Base-by-base conservation (phyloP, 2,329 filamentous ascomycete species). In the Alternaria angustiovoidea region DNA sequence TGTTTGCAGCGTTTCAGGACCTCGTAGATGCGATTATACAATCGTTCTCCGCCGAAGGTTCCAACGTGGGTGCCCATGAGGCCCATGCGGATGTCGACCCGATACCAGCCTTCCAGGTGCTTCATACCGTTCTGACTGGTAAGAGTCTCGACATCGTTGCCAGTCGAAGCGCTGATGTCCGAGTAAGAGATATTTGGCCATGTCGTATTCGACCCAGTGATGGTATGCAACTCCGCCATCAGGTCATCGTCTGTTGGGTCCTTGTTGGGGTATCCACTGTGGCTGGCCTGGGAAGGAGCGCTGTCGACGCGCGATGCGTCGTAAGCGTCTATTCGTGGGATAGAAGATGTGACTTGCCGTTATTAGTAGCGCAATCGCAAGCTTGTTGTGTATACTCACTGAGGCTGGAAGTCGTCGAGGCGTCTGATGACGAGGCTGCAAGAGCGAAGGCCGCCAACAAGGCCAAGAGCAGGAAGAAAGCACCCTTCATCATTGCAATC, bases 1-100 rank as follows among this genome's bases (percentile, higher is more conserved):
- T 22, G 26, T 28, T 32, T 48, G 18, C 57, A 59, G 18, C 30
- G 20, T 7, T 56, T 59, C 9, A 59, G 16, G 4, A 42, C 18
- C 1, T 28, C 18, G 32, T 59, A 59, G 1, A 59, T 36, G 39
- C 57, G 57, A 9, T 51, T 38, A 32, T 56, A 59, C 30, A 59
- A 34, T 18, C 57, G 57, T 7, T 22, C 44, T 38, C 24, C 34
- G 4, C 30, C 44, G n/a, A 59, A 54, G 14, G 52, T 59, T 26
- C 57, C 57, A 14, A 28, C 26, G 38, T 59, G 52, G 12, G 52
- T 56, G 2, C 30, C 28, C 2, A 16, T 22, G 9, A 26, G 9
- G 30, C 57, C 52, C 6, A 59, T 22, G 4, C 57, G 57, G 11
- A 59, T 30, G 28, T 59, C 57, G 8, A 59, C 7, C 5, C 30